Base-by-base conservation (phyloP, 345 rosid genomes). In the Salix arbutifolia region DNA sequence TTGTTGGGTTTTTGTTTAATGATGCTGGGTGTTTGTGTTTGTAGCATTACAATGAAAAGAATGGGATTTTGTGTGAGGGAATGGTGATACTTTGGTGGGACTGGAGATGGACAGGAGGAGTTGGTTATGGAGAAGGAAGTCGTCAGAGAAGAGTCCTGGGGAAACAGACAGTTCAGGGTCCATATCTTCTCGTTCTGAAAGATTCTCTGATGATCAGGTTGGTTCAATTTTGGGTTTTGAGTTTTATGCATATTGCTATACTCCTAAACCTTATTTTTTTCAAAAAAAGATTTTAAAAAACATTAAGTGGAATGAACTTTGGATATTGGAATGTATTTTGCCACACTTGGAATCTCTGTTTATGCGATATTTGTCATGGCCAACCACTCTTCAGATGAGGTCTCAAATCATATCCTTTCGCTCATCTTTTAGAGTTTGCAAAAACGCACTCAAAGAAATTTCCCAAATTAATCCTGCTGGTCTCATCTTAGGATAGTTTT, bases 181-280 rank as follows among this genome's bases (percentile, higher is more conserved):
- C 1, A 75, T 88, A 33, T 90, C 92, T 77, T 92, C 93, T 2
- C 88, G 77, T 74, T 88, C 94, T 8, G 95, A 91, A 84, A 90
- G 88, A 79, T 89, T 84, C 69, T 87, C 90, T 25, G 92, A 89
- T 84, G 89, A 85, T 76, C 98, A 94, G 87, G 97, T 90, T 31
- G 71, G 48, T 69, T 25, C 50, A 69, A n/a, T 40, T 69, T 3
- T 38, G 14, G 44, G 28, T 69, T 40, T 65, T 67, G 6, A 14
- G 19, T 33, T 67, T 28, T 3, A 53, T 33, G 21, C 28, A 58
- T 25, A 58, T 58, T n/a, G 62, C 64, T 23, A 3, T 25, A 28
- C 14, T 12, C 17, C 12, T 8, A 9, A 19, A 30, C 30, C 38
- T 50, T 26, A 4, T 8, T 25, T 21, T 56, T 56, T 21, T 8